Evolutionary conservation across 208 protist species (phyloP).

Genomic region (Novymonas esmeraldas): DNA sequence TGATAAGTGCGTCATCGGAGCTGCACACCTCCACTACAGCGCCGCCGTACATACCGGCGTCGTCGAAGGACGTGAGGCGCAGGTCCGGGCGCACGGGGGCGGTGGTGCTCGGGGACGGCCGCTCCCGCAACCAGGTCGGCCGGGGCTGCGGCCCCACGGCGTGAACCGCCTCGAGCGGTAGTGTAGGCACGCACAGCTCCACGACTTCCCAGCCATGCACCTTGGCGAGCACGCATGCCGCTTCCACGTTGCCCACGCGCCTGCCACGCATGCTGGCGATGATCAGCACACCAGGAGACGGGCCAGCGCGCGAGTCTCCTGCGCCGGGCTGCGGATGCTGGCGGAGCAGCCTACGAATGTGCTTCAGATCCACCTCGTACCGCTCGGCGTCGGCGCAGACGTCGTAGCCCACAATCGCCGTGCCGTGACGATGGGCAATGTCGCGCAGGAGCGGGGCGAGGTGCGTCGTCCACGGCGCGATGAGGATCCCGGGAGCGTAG

Average conservation of each 20-base stretch:
- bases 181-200: conserved; percentile 32
- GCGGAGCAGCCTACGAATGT: conserved; percentile 5
- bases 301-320: neutral
- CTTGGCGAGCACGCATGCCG: conserved; percentile 21
- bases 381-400: conserved; percentile 11
- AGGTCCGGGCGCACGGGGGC: conserved; percentile 18
- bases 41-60: conserved; percentile 35
- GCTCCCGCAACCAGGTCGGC: neutral
- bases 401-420: conserved; percentile 27
- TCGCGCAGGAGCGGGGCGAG: conserved; percentile 13
- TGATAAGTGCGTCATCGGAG: conserved; percentile 1
- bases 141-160: neutral
- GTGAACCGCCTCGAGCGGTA: conserved; percentile 9
- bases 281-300: conserved; percentile 5
- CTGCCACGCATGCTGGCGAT: conserved; percentile 12
- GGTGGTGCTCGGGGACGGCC: neutral
- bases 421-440: conserved; percentile 5
- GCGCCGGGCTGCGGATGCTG: neutral
- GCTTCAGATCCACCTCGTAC: conserved; percentile 25
- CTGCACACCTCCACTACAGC: conserved; percentile 31
- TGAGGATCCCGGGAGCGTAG: conserved; percentile 30
- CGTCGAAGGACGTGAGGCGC: conserved; percentile 31
- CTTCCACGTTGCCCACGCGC: conserved; percentile 2
- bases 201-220: conserved; percentile 22
- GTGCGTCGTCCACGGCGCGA: conserved; percentile 27